Conservation (phyloP, 805 yeast genomes). For the Tetrapisispora taiwanensis region DNA sequence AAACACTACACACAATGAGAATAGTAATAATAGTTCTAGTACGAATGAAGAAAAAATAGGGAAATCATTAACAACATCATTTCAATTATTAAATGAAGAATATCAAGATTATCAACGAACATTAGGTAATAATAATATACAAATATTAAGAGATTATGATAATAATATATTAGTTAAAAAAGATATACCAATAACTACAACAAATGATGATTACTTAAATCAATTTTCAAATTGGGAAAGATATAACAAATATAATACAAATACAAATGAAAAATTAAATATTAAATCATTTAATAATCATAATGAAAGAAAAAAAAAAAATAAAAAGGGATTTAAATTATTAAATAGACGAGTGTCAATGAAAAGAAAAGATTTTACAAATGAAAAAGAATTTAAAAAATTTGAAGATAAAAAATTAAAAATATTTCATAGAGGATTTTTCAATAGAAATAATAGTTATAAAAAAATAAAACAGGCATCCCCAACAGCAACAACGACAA, state of each 20-base stretch:
- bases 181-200: no score
- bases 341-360: constrained; percentile 7
- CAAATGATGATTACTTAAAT: not conserved
- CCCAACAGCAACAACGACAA: not conserved
- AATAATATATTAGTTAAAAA: constrained; percentile 1
- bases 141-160: not conserved
- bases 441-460: constrained; percentile 7
- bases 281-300: not conserved
- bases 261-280: not conserved
- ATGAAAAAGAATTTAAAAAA: constrained; percentile 10
- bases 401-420: constrained; percentile 10
- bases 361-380: constrained; percentile 20
- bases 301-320: not conserved
- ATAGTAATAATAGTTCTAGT: not conserved
- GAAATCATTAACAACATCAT: not conserved
- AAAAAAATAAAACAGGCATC: not conserved
- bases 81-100: not conserved
- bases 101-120: constrained; percentile 1
- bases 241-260: not conserved
- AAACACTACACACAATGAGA: not conserved
- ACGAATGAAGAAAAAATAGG: not conserved
- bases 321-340: not conserved
- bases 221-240: constrained; percentile 3
- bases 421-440: constrained; percentile 24
- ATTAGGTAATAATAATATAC: not conserved